Base-by-base conservation (phyloP, 2,329 filamentous ascomycete genomes). In the Ramularia collo-cygni region DNA sequence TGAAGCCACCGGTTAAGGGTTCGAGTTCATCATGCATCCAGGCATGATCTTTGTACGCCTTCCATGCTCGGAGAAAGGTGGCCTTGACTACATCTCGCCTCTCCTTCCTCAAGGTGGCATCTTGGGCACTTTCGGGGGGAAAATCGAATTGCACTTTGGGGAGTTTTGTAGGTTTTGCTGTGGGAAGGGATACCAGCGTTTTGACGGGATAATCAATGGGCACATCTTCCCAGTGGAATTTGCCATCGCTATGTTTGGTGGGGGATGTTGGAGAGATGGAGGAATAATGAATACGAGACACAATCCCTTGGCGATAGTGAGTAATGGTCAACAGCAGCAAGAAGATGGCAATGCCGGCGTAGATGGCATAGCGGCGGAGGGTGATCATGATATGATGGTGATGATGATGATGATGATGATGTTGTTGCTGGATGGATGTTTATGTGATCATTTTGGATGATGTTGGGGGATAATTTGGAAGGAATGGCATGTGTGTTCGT, bases 11-110 rank as follows among this genome's bases (percentile, higher is more conserved):
- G 38, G 57, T 60, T n/a, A 72, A 56, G 1, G 69, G 69, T 16
- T 54, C 55, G 24, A 72, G 51, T 52, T 72, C 69, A 40, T 72
- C 69, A 41, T 67, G 61, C 62, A 68, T 63, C 69, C 69, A 72
- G 3, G 67, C 68, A 46, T 64, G 58, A 28, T 58, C 38, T 21
- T 61, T 60, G 52, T 72, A 72, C 8, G 62, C 59, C 4, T 55
- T 60, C 68, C 68, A 72, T 40, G 62, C 64, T 33, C 63, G 62
- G 38, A 62, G 37, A 40, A 72, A 71, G 2, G 64, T 60, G 33
- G 60, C 60, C 43, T 63, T 64, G 24, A 72, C 67, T 40, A 48
- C 59, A 40, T 48, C 60, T 54, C 45, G 57, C 41, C 56, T 64
- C 47, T 43, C 61, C 47, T 52, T 63, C 48, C 41, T 63, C 46